Base-by-base conservation (phyloP, 2,329 filamentous ascomycete genomes). In the Exophiala calicioides region DNA sequence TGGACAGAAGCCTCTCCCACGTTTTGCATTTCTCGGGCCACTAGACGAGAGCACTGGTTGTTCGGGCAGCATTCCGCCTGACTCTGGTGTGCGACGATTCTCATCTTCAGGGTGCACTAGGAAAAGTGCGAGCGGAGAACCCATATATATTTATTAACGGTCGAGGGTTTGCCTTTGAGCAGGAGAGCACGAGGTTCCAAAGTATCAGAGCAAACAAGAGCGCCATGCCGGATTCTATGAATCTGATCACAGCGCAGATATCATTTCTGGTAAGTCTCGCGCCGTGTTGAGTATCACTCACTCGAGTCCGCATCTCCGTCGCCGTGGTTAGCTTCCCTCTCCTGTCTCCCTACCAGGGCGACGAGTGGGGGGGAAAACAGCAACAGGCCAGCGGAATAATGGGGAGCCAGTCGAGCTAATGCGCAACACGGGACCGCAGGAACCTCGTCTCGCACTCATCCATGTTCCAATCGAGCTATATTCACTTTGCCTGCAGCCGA, bases 391-490 rank as follows among this genome's bases (percentile, higher is more conserved):
- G 13, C 18, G 7, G 13, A 12, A 3, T 5, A 36, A 18, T 12
- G 19, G 19, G 7, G 19, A 36, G 13, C 15, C 21, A 23, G 20
- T 36, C 33, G 20, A 5, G 13, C 33, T 36, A n/a, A 36, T 19
- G 21, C 18, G 16, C 12, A 12, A 23, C 24, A 15, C 15, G n/a
- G 6, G 13, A 16, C 5, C 29, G 38, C 71, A 97, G 93, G 86
- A 95, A 62, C 89, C 89, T 58, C 85, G 84, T 54, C 82, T 95
- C 60, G 89, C 84, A 61, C 77, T 98, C 51, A 89, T 97, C 62
- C 90, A 96, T 67, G 90, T 97, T 48, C 90, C 91, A 1, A 73
- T 94, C 52, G 75, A 84, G 44, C 77, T 93, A 36, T 83, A 95
- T 67, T 75, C 85, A 4, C 79, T 77, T 55, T 88, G 96, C 59